Evolutionary conservation across 192 early-diverging fungal species (phyloP), one percentile per base, ranked within the genome.

Genomic region (Gryganskiella cystojenkinii): DNA sequence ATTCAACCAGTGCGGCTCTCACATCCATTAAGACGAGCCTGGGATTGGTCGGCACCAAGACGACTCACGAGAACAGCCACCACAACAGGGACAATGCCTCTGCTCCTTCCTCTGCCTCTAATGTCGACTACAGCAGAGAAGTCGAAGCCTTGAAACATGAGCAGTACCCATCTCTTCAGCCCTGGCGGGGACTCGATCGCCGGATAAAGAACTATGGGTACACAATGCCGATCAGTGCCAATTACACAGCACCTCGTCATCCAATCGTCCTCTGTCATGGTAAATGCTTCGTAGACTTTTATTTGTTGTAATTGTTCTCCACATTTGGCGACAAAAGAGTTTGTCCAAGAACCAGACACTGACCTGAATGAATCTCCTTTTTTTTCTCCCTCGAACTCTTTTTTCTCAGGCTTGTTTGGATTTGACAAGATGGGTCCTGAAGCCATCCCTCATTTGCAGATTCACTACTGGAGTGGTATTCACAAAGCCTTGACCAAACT

Each of bases 241-340:
- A 81, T n/a, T 95, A 95, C 72, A 73, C 85, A 56, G 90, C 94
- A 14, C 93, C 93, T 2, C 81, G 89, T 4, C 81, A 92, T 58
- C 91, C 94, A 3, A 85, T 97, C 35, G 93, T 96, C 2, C 84
- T 97, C 9, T 96, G 95, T 68, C 95, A 97, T 71, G 96, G 92
- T 82, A 78, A 27, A 71, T 66, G 51, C 7, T 34, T 43, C 37
- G 20, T 20, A 0, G 27, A 2, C 7, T 31, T 25, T 27, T n/a
- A 17, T 22, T 0, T 1, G 17, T 22, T 57, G 19, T 37, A 17
- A 19, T 35, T 30, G 17, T 17, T 34, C 2, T 8, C n/a, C 19
- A 0, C 3, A 2, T 34, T 37, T 22, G 22, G 8, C 20, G 35
- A 10, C 33, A 10, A 34, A 3, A 0, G 53, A 8, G 11, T 31